Base-by-base conservation (phyloP, 202 grass and related monocot species). In the Panicum hallii region DNA sequence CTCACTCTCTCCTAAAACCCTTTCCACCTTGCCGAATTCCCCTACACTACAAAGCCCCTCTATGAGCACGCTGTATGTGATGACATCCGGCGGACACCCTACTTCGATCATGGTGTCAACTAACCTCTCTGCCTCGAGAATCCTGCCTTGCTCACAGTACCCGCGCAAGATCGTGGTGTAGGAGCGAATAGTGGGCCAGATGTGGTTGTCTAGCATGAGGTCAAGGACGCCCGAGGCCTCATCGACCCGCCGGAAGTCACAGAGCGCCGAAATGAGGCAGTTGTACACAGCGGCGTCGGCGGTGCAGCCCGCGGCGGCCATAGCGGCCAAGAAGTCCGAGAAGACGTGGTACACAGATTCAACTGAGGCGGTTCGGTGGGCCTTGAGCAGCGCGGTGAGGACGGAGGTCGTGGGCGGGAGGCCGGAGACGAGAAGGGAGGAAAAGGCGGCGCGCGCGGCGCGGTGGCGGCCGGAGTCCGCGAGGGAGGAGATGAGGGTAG, bases 171-270 rank as follows among this genome's bases (percentile, higher is more conserved):
- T 70, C 28, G 78, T 72, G 43, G 94, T 97, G 84, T 87, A 94
- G 13, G 92, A 84, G 19, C 84, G 74, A 13, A 78, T 70, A 0
- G 84, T 90, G 2, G 95, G 95, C 17, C 14, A 36, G 42, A 84
- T 20, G 17, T 48, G 50, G 7, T 78, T 65, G 8, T 91, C 79
- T 26, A 86, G 16, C 95, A 94, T 97, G 46, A 30, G 41, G 49
- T 97, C 92, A 72, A 97, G 61, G 55, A 97, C 55, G 17, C 88
- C 90, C 64, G 38, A 22, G 34, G 95, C 95, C 63, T 93, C 88
- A 13, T 94, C 84, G 34, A 91, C 13, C 28, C 79, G 60, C 70
- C 62, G 70, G n/a, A 57, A 13, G 11, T 90, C 85, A 82, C 90
- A 97, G 54, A 94, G 81, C 17, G 77, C 44, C 12, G 82, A 90